Evolutionary conservation across 345 rosid genomes (phyloP), one percentile per base, ranked within the genome.

Genomic region (Eucalyptus polybractea): DNA sequence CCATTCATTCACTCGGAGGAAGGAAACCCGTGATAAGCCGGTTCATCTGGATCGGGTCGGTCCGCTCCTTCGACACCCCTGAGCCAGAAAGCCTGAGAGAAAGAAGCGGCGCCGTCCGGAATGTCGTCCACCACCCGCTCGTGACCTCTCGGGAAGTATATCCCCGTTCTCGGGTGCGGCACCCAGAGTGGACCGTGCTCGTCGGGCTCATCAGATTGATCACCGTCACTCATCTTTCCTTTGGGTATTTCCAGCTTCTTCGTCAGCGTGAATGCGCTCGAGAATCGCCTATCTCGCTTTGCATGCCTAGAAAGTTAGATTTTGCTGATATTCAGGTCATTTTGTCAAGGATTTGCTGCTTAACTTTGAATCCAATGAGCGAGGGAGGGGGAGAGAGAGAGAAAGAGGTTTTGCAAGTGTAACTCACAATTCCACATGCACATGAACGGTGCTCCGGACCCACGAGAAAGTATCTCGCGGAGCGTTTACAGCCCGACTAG

Each of bases 111-210:
- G 21, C 67, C 42, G 2, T 81, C 87, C 9, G 89, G 91, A 22
- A 90, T n/a, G 60, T 62, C 89, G 33, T 90, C 87, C 83, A 87
- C 65, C 80, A 90, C 91, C 42, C 87, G 62, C 50, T 90, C 89
- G 24, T 90, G 91, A 47, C 91, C 91, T 80, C 60, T 40, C 24
- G 88, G 91, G 86, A 58, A 60, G 88, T 90, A 90, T 80, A 90
- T 81, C 50, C 91, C 91, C 24, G 91, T 90, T 40, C 50, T 81
- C 8, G 83, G 91, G 65, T 90, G 91, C 14, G 91, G 91, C 25
- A 80, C 83, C 89, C 91, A 90, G 16, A 27, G 29, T 12, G 89
- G 85, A 40, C 24, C 29, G 21, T 88, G 92, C 51, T 33, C 49
- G 17, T 86, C 31, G 16, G 88, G 17, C 9, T 86, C 45, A 21